Evolutionary conservation across 2,329 filamentous ascomycete species (phyloP).

Genomic region (Aspergillus brunneoviolaceus): DNA sequence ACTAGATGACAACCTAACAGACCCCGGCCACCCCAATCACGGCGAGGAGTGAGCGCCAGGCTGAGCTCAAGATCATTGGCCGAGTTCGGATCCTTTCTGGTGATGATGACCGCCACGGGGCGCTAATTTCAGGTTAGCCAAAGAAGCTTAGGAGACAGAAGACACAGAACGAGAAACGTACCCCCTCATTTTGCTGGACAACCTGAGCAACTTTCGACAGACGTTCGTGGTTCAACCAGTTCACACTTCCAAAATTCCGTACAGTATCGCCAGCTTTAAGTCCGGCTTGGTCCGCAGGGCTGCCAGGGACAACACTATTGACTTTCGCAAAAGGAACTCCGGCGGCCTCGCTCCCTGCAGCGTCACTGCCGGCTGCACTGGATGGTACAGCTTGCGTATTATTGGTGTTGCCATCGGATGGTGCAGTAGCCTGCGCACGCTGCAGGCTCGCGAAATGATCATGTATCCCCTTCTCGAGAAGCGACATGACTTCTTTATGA

Average conservation of each 20-base stretch:
- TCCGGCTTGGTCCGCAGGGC: slow-evolving; percentile 81
- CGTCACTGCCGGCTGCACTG: slow-evolving; percentile 24
- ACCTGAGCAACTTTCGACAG: slow-evolving; percentile 83
- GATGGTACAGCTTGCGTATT: slow-evolving; percentile 24
- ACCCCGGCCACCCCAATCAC: slow-evolving; percentile 87
- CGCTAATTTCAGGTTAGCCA: slow-evolving; percentile 50
- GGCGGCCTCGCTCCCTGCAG: slow-evolving; percentile 34
- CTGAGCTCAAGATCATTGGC: slow-evolving; percentile 56
- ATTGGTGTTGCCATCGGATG: slow-evolving; percentile 25
- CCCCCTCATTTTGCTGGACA: slow-evolving; percentile 85
- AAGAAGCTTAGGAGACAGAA: background rate
- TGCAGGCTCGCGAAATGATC: slow-evolving; percentile 77
- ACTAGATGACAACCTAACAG: slow-evolving; percentile 88
- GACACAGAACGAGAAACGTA: slow-evolving; percentile 48
- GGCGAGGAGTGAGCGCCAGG: slow-evolving; percentile 71
- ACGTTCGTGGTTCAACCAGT: slow-evolving; percentile 80
- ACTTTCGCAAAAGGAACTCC: slow-evolving; percentile 81
- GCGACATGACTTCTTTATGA: slow-evolving; percentile 82
- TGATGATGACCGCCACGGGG: slow-evolving; percentile 67
- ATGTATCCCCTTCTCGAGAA: slow-evolving; percentile 83
- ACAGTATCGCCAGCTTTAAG: slow-evolving; percentile 78
- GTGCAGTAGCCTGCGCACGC: slow-evolving; percentile 48
- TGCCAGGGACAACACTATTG: slow-evolving; percentile 73
- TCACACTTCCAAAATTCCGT: slow-evolving; percentile 79
- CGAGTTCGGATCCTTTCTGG: slow-evolving; percentile 50